Evolutionary conservation across 2,329 filamentous ascomycete species (phyloP).

Genomic region (Aspergillus brasiliensis): DNA sequence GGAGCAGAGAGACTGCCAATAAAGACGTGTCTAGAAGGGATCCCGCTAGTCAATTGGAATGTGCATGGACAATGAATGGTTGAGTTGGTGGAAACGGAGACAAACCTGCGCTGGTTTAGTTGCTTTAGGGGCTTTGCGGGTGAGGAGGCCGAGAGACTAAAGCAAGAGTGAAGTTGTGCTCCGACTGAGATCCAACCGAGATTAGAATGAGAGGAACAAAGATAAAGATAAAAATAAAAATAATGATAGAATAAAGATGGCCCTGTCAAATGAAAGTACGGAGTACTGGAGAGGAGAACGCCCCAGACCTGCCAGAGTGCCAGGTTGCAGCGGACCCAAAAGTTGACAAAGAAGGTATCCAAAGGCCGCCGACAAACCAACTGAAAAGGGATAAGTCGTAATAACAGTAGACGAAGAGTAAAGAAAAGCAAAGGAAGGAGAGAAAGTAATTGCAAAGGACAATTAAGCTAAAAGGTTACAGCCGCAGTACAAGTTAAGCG

Average conservation of each 20-base stretch:
- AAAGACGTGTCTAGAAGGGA: conserved; percentile 34
- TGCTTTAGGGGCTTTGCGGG: conserved; percentile 19
- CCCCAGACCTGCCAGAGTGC: conserved; percentile 12
- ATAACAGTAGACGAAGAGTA: conserved; percentile 17
- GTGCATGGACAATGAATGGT: conserved; percentile 27
- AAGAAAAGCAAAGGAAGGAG: conserved; percentile 16
- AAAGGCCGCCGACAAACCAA: conserved; percentile 11
- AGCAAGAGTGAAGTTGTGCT: conserved; percentile 5
- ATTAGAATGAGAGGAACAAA: conserved; percentile 5
- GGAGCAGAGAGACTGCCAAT: conserved; percentile 23
- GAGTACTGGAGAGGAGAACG: background rate
- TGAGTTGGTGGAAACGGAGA: conserved; percentile 26
- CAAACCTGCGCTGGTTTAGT: conserved; percentile 22
- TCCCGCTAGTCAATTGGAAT: conserved; percentile 36
- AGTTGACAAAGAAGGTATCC: conserved; percentile 20
- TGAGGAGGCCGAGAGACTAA: conserved; percentile 10
- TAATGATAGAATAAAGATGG: conserved; percentile 9
- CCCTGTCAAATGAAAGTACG: conserved; percentile 4
- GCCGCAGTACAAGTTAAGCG: conserved; percentile 1
- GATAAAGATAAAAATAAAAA: conserved; percentile 13
- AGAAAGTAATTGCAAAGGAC: conserved; percentile 44
- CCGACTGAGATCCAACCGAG: conserved; percentile 6
- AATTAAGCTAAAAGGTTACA: conserved; percentile 16
- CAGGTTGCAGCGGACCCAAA: conserved; percentile 18
- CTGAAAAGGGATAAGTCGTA: conserved; percentile 22